phyloP scores from a whole-genome alignment of 805 yeast genomes.

The Myxozyma sirexii region DNA sequence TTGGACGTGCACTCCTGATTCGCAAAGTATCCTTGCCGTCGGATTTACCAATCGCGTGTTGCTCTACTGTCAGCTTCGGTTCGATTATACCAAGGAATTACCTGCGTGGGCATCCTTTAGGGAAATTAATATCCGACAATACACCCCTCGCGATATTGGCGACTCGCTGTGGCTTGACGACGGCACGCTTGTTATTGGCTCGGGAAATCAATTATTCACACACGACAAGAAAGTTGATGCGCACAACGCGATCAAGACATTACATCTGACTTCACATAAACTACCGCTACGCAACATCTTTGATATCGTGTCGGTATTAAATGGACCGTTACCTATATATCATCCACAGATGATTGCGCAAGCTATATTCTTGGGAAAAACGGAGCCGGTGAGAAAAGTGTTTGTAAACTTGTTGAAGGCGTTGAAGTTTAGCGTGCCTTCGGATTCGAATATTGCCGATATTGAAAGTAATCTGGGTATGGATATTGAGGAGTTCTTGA shows the following conservation, averaged over 20 bases:
- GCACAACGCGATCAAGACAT: conserved; percentile 53
- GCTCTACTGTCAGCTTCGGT: conserved; percentile 78
- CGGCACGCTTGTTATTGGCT: conserved; percentile 78
- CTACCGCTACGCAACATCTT: conserved; percentile 49
- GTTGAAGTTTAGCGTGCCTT: conserved; percentile 57
- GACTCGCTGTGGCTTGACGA: conserved; percentile 85
- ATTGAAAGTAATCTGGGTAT: conserved; percentile 40
- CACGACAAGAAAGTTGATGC: conserved; percentile 71
- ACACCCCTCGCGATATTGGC: conserved; percentile 78
- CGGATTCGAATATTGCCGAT: conserved; percentile 45
- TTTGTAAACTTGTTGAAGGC: conserved; percentile 55
- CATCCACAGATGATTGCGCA: conserved; percentile 90
- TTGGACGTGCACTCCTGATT: conserved; percentile 74
- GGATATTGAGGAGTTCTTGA: conserved; percentile 41
- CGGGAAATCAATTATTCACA: conserved; percentile 86
- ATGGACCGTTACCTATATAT: conserved; percentile 86
- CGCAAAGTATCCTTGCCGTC: conserved; percentile 74
- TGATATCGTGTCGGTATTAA: conserved; percentile 72
- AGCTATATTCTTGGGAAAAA: conserved; percentile 63
- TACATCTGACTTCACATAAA: conserved; percentile 59
- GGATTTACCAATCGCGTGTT: conserved; percentile 69
- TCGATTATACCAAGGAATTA: conserved; percentile 79
- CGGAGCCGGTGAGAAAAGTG: conserved; percentile 58
- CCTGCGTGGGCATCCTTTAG: conserved; percentile 80
- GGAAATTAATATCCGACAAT: conserved; percentile 66